Evolutionary conservation across 345 rosid genomes (phyloP), one percentile per base, ranked within the genome.

Genomic region (Mallotus nudiflorus): DNA sequence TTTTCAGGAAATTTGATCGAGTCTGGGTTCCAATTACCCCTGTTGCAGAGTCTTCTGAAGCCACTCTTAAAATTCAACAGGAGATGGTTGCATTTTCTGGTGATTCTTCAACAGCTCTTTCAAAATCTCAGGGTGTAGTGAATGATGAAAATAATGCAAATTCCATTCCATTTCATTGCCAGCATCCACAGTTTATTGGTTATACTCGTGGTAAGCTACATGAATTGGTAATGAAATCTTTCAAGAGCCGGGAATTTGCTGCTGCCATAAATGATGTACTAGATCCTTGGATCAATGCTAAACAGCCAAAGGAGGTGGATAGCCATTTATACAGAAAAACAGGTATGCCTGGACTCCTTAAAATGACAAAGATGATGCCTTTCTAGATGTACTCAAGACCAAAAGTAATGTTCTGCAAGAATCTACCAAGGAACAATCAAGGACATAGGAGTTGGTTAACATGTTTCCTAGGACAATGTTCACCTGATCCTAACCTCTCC

Each of bases 171-270:
- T 91, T 96, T 74, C 92, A 92, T 70, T 75, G 77, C 66, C 67
- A 77, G 77, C 93, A 96, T 61, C 99, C 99, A 31, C 99, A 96
- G 77, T 96, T 92, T 74, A 82, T 92, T 74, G 99, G 97, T 73
- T 96, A 82, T 79, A 89, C 88, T 75, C 85, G 94, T 66, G 97
- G 98, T 70, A 92, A 88, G 82, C 91, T 96, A 61, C 97, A 96
- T 84, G 94, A 88, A 74, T 77, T 96, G 86, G 94, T 92, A 46
- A 96, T 96, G 99, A 92, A 91, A 84, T 89, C 98, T 11, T 96
- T 83, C 78, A 91, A 91, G 82, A 90, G 89, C 75, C 82, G 99
- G 65, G 99, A 92, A 75, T 92, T 96, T 82, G 90, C 99, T 77
- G 94, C 96, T 37, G 97, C 96, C 65, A 85, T 91, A 78, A 96